Conservation (phyloP, 2,329 filamentous ascomycete genomes). For the Aspergillus sp. region DNA sequence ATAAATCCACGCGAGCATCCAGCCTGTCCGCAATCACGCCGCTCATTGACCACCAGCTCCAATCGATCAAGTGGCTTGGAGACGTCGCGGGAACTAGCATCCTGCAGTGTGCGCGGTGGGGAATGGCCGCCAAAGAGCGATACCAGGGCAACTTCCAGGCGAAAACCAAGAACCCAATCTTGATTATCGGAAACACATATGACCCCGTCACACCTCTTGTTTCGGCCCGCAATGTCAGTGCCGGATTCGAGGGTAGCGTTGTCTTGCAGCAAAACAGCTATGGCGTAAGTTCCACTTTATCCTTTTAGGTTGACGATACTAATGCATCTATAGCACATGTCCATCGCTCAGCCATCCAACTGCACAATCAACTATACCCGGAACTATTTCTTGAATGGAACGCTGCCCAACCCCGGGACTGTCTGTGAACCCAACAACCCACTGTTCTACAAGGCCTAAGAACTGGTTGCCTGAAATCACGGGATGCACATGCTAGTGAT, state of each 20-base stretch:
- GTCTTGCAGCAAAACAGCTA: slow-evolving; percentile 19
- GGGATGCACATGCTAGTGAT: no score
- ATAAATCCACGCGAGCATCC: not conserved
- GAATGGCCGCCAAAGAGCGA: slow-evolving; percentile 16
- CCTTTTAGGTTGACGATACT: not conserved
- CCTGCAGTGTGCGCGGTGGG: slow-evolving; percentile 13
- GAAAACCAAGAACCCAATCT: slow-evolving; percentile 18
- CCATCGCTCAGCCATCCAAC: slow-evolving; percentile 20
- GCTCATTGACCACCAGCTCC: not conserved
- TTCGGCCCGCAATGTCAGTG: slow-evolving; percentile 17
- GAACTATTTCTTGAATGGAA: slow-evolving; percentile 32
- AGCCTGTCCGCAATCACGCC: not conserved
- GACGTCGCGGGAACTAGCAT: slow-evolving; percentile 3
- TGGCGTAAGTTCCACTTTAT: slow-evolving; percentile 2
- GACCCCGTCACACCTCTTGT: slow-evolving; percentile 20
- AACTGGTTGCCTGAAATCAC: no score
- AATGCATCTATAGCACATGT: slow-evolving; percentile 5
- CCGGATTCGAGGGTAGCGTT: slow-evolving; percentile 17
- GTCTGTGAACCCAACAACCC: slow-evolving; percentile 19
- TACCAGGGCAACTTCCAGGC: slow-evolving; percentile 18
- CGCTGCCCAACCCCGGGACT: slow-evolving; percentile 26
- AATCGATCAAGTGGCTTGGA: not conserved
- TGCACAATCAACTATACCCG: slow-evolving; percentile 24
- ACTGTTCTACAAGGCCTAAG: no score
- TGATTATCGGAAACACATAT: slow-evolving; percentile 20